Base-by-base conservation (phyloP, 148 eudicot species). In the Gaultheria prostrata region DNA sequence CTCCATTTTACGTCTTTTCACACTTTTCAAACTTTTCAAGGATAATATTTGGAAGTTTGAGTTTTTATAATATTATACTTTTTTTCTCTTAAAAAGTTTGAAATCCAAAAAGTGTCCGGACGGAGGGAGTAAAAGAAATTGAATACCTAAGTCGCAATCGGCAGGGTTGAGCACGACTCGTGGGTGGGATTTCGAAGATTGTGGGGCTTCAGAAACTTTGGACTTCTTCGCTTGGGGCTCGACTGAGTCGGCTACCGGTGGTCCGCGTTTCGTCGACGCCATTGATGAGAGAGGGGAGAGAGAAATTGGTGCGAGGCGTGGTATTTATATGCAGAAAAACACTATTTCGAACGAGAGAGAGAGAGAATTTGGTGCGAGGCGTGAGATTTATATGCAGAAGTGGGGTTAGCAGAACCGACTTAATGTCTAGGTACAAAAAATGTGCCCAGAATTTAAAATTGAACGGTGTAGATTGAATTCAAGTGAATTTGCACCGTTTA, bases 91-190 rank as follows among this genome's bases (percentile, higher is more conserved):
- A n/a, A n/a, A n/a, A n/a, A n/a, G n/a, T n/a, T n/a, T n/a, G n/a
- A n/a, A n/a, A n/a, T n/a, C n/a, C n/a, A n/a, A n/a, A n/a, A n/a
- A n/a, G n/a, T n/a, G n/a, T n/a, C n/a, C n/a, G n/a, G n/a, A n/a
- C n/a, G n/a, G n/a, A n/a, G n/a, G 32, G 15, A 26, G 26, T 9
- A 9, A 11, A 26, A 65, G 11, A 26, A 26, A 65, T 65, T 1
- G 71, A 65, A 65, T 65, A 90, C 94, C 93, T 76, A 90, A 77
- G 85, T 88, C 87, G 86, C 91, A 91, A 78, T 92, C 95, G n/a
- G 93, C 90, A 8, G 91, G 93, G 72, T 92, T 92, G 76, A 92
- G 93, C 14, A 83, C 85, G 35, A 89, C 90, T 26, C 86, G 83
- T 14, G 61, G 39, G 56, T 46, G 69, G 17, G 17, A 32, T 49